Evolutionary conservation across 495 filamentous ascomycete species (phyloP), one percentile per base, ranked within the genome.

Genomic region (Haplographium delicatum): DNA sequence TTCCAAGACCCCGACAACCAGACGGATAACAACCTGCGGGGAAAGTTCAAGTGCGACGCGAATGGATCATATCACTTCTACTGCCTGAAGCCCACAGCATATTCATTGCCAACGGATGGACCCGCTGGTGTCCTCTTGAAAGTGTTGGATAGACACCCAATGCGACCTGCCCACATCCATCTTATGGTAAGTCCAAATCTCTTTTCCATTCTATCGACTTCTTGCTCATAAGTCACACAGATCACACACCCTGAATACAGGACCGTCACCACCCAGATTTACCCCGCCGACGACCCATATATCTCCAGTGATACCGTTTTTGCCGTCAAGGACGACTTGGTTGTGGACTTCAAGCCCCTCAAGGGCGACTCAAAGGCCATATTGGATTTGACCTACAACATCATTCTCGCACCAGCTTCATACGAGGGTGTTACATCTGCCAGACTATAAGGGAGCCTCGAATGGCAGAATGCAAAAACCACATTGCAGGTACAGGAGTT

Each of bases 141-240:
- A 44, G 60, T 84, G 47, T 79, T 91, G 73, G 86, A 89, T 68
- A 75, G 87, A 46, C 85, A 91, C 65, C 83, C 86, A 9, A 86
- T 84, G 73, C 73, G 88, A n/a, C 88, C 88, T 30, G 88, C 84
- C 28, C 87, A 91, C 61, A 89, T 93, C 54, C 88, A 93, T 65
- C 86, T 91, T 59, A 83, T 89, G 69, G 80, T 86, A n/a, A n/a
- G n/a, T n/a, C n/a, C n/a, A n/a, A n/a, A n/a, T n/a, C n/a, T n/a
- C n/a, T n/a, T n/a, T n/a, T n/a, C n/a, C n/a, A n/a, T n/a, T n/a
- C n/a, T n/a, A n/a, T n/a, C n/a, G n/a, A n/a, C n/a, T n/a, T n/a
- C n/a, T n/a, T n/a, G n/a, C n/a, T n/a, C n/a, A n/a, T n/a, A n/a
- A n/a, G n/a, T n/a, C n/a, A n/a, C n/a, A n/a, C n/a, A n/a, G n/a